Percentiles rank a stretch among this genome's conserved stretches.
Conservation (phyloP, 2,329 filamentous ascomycete species). For the Fusarium robinianum region DNA sequence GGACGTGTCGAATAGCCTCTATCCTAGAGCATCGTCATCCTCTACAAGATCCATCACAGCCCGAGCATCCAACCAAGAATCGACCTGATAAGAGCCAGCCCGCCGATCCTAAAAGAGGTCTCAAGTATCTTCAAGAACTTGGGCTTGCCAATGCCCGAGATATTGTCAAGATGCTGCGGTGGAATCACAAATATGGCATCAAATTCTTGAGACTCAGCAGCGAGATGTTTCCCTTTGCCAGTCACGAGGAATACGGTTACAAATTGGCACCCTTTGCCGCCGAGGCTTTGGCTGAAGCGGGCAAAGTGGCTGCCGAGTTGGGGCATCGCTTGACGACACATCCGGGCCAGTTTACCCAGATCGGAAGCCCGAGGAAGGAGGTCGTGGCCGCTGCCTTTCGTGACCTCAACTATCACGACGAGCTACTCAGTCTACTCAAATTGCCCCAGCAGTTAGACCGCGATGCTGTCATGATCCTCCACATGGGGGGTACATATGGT, state of each 20-base stretch:
- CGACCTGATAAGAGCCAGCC: slow-evolving; percentile 75
- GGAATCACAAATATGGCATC: slow-evolving; percentile 92
- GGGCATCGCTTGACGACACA: slow-evolving; percentile 89
- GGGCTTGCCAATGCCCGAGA: slow-evolving; percentile 84
- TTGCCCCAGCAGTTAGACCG: slow-evolving; percentile 77
- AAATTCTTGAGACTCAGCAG: slow-evolving; percentile 90
- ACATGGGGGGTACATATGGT: slow-evolving; percentile 90
- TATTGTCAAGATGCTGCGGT: slow-evolving; percentile 81
- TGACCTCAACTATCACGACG: slow-evolving; percentile 86
- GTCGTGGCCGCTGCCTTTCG: slow-evolving; percentile 78
- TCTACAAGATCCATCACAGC: slow-evolving; percentile 72
- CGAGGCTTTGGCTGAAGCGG: slow-evolving; percentile 74
- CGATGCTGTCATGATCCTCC: slow-evolving; percentile 92
- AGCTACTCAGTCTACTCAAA: slow-evolving; percentile 77
- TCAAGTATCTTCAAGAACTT: slow-evolving; percentile 74
- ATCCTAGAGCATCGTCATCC: slow-evolving; percentile 90
- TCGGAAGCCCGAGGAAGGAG: slow-evolving; percentile 78
- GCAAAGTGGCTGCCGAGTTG: slow-evolving; percentile 74
- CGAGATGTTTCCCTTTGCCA: slow-evolving; percentile 97
- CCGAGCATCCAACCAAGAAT: slow-evolving; percentile 84
- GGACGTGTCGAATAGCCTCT: slow-evolving; percentile 88
- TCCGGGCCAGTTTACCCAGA: slow-evolving; percentile 89
- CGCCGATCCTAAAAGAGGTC: slow-evolving; percentile 68
- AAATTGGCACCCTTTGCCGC: slow-evolving; percentile 81
- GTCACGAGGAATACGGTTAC: slow-evolving; percentile 85